phyloP scores from a whole-genome alignment of 306 rosid genomes.

The Glycine tomentella region DNA sequence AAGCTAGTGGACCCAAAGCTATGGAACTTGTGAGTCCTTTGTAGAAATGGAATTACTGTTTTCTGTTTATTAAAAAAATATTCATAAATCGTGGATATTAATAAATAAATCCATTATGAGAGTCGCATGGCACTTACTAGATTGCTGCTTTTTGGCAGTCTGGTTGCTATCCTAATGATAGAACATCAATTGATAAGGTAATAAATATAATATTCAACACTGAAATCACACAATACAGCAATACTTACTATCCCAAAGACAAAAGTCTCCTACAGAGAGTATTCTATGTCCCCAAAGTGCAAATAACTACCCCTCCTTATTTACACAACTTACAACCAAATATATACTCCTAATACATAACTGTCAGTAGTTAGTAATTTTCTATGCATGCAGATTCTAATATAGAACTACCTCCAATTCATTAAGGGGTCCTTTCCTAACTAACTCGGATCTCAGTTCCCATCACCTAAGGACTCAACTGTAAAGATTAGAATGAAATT shows the following conservation, averaged over 20 bases:
- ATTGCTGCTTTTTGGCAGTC: not conserved
- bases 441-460: not conserved
- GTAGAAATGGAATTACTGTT: no score
- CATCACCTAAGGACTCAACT: not conserved
- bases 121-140: not conserved
- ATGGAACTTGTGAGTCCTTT: no score
- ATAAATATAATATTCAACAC: not conserved
- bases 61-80: no score
- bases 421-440: not conserved
- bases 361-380: not conserved
- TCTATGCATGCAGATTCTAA: not conserved
- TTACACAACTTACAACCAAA: not conserved
- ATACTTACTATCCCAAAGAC: not conserved
- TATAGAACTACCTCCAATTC: not conserved
- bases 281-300: not conserved
- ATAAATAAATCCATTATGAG: no score
- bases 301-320: not conserved
- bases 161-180: slow-evolving; percentile 6
- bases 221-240: not conserved
- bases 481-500: slow-evolving; percentile 15
- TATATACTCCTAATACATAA: not conserved
- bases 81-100: no score
- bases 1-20: no score
- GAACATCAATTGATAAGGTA: not conserved
- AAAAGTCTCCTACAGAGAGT: not conserved